Evolutionary conservation across 345 rosid species (phyloP).

Genomic region (Gossypium stocksii): DNA sequence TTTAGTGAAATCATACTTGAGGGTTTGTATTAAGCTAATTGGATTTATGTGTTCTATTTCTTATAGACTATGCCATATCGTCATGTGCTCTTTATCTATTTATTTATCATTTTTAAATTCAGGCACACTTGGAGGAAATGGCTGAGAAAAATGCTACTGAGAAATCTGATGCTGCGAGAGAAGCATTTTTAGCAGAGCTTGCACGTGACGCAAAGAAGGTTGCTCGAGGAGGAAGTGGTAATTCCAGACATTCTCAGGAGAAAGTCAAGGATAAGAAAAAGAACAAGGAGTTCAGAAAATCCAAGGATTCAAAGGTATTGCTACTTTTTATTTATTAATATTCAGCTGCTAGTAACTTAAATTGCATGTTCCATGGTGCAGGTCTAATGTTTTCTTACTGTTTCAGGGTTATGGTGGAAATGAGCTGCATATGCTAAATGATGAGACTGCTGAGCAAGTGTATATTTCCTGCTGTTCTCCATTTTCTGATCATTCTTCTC

Average conservation of each 20-base stretch:
- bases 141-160: constrained; percentile 95
- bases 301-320: constrained; percentile 69
- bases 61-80: neutral
- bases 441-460: constrained; percentile 50
- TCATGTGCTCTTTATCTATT: constrained; percentile 8
- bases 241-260: constrained; percentile 55
- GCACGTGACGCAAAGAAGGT: constrained; percentile 81
- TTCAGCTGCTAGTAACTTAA: constrained; percentile 1
- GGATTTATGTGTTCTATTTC: constrained; percentile 6
- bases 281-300: constrained; percentile 63
- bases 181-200: constrained; percentile 91
- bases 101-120: constrained; percentile 14
- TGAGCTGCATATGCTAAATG: constrained; percentile 40
- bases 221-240: constrained; percentile 55
- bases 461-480: constrained; percentile 25
- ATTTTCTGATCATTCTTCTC: neutral
- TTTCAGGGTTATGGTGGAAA: constrained; percentile 48
- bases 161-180: constrained; percentile 95
- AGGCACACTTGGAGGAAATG: constrained; percentile 87
- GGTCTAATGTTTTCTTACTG: constrained; percentile 22
- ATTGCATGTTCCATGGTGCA: constrained; percentile 3
- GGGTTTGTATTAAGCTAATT: constrained; percentile 48
- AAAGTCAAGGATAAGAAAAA: constrained; percentile 82
- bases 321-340: neutral
- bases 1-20: constrained; percentile 69